Base-by-base conservation (phyloP, 2,329 filamentous ascomycete genomes). In the Colletotrichum paranaense region DNA sequence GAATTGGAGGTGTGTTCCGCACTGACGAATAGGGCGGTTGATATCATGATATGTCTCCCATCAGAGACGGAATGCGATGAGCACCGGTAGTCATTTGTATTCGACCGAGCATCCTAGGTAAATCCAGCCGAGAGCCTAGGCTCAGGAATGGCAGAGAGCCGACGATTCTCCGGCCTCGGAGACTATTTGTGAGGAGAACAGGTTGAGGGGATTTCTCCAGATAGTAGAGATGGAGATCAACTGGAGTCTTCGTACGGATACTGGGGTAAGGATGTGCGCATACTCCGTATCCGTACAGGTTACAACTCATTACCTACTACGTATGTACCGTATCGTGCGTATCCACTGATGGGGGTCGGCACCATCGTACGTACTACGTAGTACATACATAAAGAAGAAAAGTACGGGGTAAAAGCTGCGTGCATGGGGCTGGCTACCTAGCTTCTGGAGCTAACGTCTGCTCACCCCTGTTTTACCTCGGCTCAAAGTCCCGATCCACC, bases 391-490 rank as follows among this genome's bases (percentile, higher is more conserved):
- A n/a, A 22, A 49, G 19, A 49, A 8, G 19, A 22, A 49, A 49
- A 49, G 42, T 49, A 49, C 42, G 42, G 42, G 42, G 42, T 49
- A 49, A 49, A 49, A 22, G 19, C 42, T 49, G 42, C 42, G 19
- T 49, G 19, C 19, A 49, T 49, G 42, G 42, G 42, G 42, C 8
- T 22, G 42, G 19, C 8, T 49, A n/a, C 8, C 19, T 22, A n/a
- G 42, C 19, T 22, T 9, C 42, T n/a, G 4, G 42, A 49, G 42
- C 42, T 22, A 55, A 67, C 22, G n/a, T 8, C 32, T 26, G 35
- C 24, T 7, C 38, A 59, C 24, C 65, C 55, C 35, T 59, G 53
- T 69, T 69, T 64, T 69, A 69, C 70, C 70, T 73, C 70, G 70
- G 70, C 59, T 49, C 57, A n/a, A 56, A 42, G 42, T 42, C 38